phyloP scores from a whole-genome alignment of 768 basidiomycete genomes.

The Pulveroboletus sp. region DNA sequence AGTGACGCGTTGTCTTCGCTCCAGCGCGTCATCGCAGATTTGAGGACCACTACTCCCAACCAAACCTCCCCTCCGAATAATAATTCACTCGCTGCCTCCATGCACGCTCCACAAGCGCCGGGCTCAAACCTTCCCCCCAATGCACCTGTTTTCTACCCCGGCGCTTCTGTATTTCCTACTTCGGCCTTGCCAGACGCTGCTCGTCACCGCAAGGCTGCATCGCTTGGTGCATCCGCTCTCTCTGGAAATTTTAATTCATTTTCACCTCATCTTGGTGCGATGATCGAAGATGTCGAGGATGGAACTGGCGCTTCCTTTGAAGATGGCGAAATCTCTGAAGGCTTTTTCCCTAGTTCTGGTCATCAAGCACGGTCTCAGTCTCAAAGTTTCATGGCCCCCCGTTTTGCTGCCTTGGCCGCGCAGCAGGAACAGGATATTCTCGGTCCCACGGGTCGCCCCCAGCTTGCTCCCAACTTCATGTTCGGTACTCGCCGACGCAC shows the following conservation, averaged over 20 bases:
- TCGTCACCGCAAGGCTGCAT: conserved; percentile 81
- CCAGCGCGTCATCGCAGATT: conserved; percentile 90
- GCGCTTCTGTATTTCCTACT: conserved; percentile 54
- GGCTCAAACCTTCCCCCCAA: conserved; percentile 58
- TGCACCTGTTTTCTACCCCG: conserved; percentile 74
- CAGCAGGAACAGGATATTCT: conserved; percentile 64
- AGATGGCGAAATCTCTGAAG: conserved; percentile 77
- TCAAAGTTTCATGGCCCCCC: conserved; percentile 84
- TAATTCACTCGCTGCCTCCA: conserved; percentile 40
- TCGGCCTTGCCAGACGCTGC: conserved; percentile 43
- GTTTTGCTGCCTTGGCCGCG: conserved; percentile 78
- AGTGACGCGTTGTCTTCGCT: conserved; percentile 85
- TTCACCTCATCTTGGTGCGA: conserved; percentile 77
- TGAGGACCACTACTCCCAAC: conserved; percentile 77
- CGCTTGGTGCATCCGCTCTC: conserved; percentile 58
- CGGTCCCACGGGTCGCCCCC: conserved; percentile 79
- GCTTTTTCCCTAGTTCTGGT: conserved; percentile 43
- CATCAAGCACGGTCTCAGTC: conserved; percentile 76
- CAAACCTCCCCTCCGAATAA: conserved; percentile 36
- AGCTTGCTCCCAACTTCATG: conserved; percentile 89
- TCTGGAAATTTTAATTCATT: conserved; percentile 67
- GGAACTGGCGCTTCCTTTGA: conserved; percentile 50
- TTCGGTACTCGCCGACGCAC: conserved; percentile 69
- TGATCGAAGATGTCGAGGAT: conserved; percentile 82
- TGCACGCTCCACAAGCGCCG: conserved; percentile 45